Evolutionary conservation across 192 early-diverging fungal genomes (phyloP).

Genomic region (Backusella sp.): DNA sequence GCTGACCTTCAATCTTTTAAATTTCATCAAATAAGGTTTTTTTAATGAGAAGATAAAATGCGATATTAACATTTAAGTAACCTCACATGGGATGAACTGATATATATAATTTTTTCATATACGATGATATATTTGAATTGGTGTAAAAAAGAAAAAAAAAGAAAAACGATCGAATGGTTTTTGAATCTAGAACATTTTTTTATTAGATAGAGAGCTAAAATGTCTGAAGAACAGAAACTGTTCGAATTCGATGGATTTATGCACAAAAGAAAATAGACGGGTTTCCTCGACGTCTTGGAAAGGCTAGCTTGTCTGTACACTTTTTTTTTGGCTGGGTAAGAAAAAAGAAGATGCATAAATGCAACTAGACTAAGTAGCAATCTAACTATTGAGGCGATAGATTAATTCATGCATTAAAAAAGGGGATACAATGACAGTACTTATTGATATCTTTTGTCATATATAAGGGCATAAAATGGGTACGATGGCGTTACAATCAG

Average conservation of each 20-base stretch:
- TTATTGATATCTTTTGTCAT: neutral
- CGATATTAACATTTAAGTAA: neutral
- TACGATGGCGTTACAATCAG: no score
- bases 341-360: neutral
- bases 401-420: neutral
- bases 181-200: neutral
- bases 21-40: neutral
- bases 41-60: neutral
- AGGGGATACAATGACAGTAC: neutral
- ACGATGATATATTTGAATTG: neutral
- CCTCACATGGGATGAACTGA: neutral
- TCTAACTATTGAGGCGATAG: neutral
- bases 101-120: neutral
- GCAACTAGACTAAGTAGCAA: neutral
- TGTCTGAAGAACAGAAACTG: neutral
- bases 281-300: neutral
- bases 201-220: neutral
- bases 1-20: neutral
- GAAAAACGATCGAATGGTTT: no score
- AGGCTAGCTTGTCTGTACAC: neutral
- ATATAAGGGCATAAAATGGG: no score
- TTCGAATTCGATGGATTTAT: neutral
- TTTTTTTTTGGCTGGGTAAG: neutral
- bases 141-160: neutral
- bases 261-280: neutral